These are phyloP conservation scores for Eucalyptus lansdowneana DNA, from an alignment of 345 rosid genomes.

Conservation along the genomic window DNA sequence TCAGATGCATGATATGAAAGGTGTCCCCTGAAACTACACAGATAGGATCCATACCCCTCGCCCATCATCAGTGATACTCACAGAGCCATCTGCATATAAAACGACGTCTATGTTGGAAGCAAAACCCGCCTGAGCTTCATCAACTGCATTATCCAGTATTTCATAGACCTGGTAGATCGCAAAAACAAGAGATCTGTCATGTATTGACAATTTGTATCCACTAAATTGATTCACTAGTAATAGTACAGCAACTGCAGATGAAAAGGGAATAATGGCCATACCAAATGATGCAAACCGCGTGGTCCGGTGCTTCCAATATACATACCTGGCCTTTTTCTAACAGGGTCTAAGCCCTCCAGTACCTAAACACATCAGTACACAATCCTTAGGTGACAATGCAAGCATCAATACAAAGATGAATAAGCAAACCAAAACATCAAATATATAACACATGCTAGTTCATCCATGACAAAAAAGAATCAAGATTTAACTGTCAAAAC, in stretches of 20 bases:
- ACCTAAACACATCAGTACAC: slow-evolving; percentile 29
- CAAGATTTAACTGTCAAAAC: background rate
- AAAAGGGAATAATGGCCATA: slow-evolving; percentile 5
- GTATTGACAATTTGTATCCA: background rate
- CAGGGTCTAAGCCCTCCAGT: slow-evolving; percentile 94
- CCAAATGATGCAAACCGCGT: slow-evolving; percentile 99
- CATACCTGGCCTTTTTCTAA: slow-evolving; percentile 98
- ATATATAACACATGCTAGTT: background rate
- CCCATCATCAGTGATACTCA: slow-evolving; percentile 82
- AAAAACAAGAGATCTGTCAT: background rate
- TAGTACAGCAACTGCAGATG: background rate
- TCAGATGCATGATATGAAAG: background rate
- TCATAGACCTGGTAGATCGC: slow-evolving; percentile 66
- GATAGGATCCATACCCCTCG: slow-evolving; percentile 73
- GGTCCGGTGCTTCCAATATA: slow-evolving; percentile 96
- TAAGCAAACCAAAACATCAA: background rate
- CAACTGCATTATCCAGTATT: slow-evolving; percentile 93
- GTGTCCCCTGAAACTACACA: background rate
- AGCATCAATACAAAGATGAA: background rate
- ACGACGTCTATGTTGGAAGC: slow-evolving; percentile 67
- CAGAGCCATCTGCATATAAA: slow-evolving; percentile 68
- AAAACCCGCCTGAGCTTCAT: slow-evolving; percentile 97
- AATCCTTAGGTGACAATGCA: background rate
- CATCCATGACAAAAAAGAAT: background rate
- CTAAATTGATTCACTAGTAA: background rate